A percentile compares a stretch with the other conserved stretches of the same genome.
These are phyloP conservation scores for Colletotrichum tanaceti DNA, from an alignment of 2,329 filamentous ascomycete genomes.

Conservation along the genomic window DNA sequence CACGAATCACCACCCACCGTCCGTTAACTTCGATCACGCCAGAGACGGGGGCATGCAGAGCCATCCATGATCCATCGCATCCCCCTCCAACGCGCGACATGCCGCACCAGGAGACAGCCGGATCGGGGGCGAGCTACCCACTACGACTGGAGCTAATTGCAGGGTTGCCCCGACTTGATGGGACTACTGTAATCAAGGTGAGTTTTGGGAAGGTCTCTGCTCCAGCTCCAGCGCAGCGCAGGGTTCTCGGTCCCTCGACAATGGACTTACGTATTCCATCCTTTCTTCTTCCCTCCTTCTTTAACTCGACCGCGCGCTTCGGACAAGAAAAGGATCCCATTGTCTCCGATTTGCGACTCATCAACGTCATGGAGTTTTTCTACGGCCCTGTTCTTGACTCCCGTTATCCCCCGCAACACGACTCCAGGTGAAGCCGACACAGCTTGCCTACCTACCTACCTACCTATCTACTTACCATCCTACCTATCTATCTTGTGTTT, in stretches of 20 bases:
- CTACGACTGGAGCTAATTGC: conserved; percentile 35
- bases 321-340: conserved; percentile 21
- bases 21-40: conserved; percentile 43
- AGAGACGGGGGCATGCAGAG: conserved; percentile 38
- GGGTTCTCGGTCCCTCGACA: conserved; percentile 38
- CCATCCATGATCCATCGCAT: conserved; percentile 22
- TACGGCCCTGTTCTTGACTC: conserved; percentile 6
- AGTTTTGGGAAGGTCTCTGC: conserved; percentile 35
- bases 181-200: conserved; percentile 36
- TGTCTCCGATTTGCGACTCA: conserved; percentile 15
- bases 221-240: conserved; percentile 21
- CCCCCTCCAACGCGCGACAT: conserved; percentile 33
- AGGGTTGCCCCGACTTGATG: conserved; percentile 38
- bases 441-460: not conserved
- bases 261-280: conserved; percentile 39
- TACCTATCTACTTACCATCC: not conserved
- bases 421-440: conserved; percentile 23
- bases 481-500: not conserved
- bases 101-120: conserved; percentile 23
- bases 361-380: conserved; percentile 38
- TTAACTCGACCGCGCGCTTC: conserved; percentile 37
- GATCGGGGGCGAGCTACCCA: conserved; percentile 35
- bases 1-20: conserved; percentile 1
- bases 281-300: conserved; percentile 20
- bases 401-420: conserved; percentile 26